Base-by-base conservation (phyloP, 2,329 filamentous ascomycete species). In the Aspergillus fijiensis region DNA sequence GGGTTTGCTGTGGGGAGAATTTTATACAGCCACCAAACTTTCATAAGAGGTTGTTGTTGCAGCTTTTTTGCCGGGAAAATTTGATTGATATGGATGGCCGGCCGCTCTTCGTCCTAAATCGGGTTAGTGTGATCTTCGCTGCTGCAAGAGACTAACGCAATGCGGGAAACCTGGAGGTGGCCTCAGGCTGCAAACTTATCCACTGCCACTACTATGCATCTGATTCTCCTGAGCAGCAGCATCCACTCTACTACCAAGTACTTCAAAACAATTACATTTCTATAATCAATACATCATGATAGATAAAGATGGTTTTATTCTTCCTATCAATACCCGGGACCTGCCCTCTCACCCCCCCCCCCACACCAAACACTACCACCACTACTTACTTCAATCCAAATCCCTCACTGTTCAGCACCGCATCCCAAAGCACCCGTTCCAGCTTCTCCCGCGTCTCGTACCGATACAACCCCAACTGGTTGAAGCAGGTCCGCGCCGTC, bases 401-500 rank as follows among this genome's bases (percentile, higher is more conserved):
- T 2, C 93, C 93, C 74, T 96, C 92, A 70, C 92, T 96, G 75
- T 93, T 92, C 65, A 86, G 81, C n/a, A 96, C 92, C 4, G 93
- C 93, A 63, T 86, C 85, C 92, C 92, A 96, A 33, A 97, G 79
- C 79, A 87, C 87, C 55, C 76, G 78, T 73, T 91, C 89, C 60
- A 96, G 74, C 65, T 85, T 87, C 70, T 87, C 82, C 66, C 82
- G 85, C 3, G 84, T 86, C 39, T 76, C 72, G 75, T 94, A 96
- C 50, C 86, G 84, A 78, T 89, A 94, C 59, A 97, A 77, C 4
- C 89, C 87, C 64, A 97, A 71, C 74, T 88, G 86, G 73, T 96
- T 96, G 78, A 97, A 97, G 74, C 93, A 97, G 7, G 93, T 97
- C 69, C 92, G 85, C 19, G 93, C 93, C 21, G 91, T 89, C 1